Base-by-base conservation (phyloP, 2,329 filamentous ascomycete species). In the Plectosphaerella plurivora region DNA sequence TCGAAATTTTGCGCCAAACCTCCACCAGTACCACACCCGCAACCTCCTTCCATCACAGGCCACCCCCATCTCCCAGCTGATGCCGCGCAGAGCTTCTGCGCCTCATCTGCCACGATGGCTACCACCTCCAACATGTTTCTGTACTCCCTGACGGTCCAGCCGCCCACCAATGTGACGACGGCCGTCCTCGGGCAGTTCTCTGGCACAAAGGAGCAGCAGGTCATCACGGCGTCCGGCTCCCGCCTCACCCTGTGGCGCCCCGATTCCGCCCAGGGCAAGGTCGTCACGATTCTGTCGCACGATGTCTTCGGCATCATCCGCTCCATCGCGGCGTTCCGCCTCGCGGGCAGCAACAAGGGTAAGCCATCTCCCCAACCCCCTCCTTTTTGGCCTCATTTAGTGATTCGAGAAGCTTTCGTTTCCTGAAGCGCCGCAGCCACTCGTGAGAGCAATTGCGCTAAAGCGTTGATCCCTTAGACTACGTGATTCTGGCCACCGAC, bases 61-160 rank as follows among this genome's bases (percentile, higher is more conserved):
- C 28, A 33, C 28, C 46, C 24, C 39, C 18, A 45, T 14, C 48
- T 44, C 24, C 28, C 15, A 50, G 48, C 48, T 59, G 65, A 59
- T 68, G 73, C 73, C 73, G 73, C 72, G 74, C 75, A 75, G 76
- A 74, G 73, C 73, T 66, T 67, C 74, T 75, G 74, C 74, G 74
- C 71, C 39, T 66, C 65, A 70, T 65, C 65, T 65, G 71, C 65
- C 67, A 80, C 67, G 68, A 97, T 97, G 94, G 93, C 94, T 77
- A 96, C 92, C 69, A 97, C 93, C 56, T 97, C 92, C 60, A 93
- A 93, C 70, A 96, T 97, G 91, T 97, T 97, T 71, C 86, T 99
- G 76, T 99, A 99, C 77, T 94, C 91, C 65, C 81, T 99, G 76
- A 97, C 94, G 61, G 87, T 99, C 65, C 91, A 97, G 73, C 88